phyloP scores from a whole-genome alignment of 495 filamentous ascomycete species.

The Lasiosphaeriaceae sp. region DNA sequence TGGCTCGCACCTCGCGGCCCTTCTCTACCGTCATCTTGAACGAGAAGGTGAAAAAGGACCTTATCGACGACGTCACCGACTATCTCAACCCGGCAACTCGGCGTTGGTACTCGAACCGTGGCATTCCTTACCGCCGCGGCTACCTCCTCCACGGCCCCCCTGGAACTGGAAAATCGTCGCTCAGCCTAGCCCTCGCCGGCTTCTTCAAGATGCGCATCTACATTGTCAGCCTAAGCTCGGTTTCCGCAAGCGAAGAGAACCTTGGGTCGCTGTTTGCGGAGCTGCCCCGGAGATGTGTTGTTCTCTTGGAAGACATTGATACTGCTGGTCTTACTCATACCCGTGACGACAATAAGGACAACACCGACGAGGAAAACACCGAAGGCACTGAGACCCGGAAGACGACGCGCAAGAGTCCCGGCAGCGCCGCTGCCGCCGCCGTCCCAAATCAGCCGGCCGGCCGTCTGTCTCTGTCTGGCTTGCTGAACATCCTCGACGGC shows the following conservation, averaged over 20 bases:
- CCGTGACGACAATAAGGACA: slow-evolving; percentile 35
- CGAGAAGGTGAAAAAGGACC: slow-evolving; percentile 63
- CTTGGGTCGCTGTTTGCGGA: slow-evolving; percentile 66
- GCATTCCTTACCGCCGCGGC: slow-evolving; percentile 70
- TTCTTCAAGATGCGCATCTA: slow-evolving; percentile 68
- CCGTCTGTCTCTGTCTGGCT: slow-evolving; percentile 67
- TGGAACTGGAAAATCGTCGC: slow-evolving; percentile 66
- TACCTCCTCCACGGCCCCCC: slow-evolving; percentile 90
- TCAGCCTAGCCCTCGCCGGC: slow-evolving; percentile 64
- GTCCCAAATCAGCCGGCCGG: slow-evolving; percentile 18
- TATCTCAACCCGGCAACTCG: slow-evolving; percentile 76
- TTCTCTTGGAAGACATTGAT: slow-evolving; percentile 73
- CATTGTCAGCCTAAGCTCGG: slow-evolving; percentile 61
- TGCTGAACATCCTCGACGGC: slow-evolving; percentile 78
- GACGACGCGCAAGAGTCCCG: slow-evolving; percentile 26
- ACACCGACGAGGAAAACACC: neutral
- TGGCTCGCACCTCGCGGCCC: slow-evolving; percentile 63
- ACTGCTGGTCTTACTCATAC: slow-evolving; percentile 65
- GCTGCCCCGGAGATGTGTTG: slow-evolving; percentile 63
- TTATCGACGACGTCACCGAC: slow-evolving; percentile 81
- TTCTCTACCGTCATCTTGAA: slow-evolving; percentile 86
- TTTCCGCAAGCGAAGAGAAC: slow-evolving; percentile 65
- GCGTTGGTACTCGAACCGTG: slow-evolving; percentile 74
- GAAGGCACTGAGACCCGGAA: slow-evolving; percentile 13
- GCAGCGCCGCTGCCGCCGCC: slow-evolving; percentile 13